Base-by-base conservation (phyloP, 768 basidiomycete species). In the Punctularia strigosozonata region DNA sequence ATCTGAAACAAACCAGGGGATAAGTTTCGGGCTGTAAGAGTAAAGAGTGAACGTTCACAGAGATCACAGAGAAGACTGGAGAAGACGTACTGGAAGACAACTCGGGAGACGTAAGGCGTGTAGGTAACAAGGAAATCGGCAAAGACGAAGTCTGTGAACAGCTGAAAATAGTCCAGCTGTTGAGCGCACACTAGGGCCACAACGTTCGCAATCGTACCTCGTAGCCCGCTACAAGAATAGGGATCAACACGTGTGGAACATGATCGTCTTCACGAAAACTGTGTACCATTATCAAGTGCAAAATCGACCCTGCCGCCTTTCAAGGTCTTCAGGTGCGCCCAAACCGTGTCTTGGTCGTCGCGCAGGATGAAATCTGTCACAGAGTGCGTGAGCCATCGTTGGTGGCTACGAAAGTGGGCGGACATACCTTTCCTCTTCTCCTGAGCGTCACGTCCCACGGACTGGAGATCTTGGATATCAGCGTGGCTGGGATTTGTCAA, bases 1-100 rank as follows among this genome's bases (percentile, higher is more conserved):
- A 55, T 95, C 89, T 8, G 86, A 90, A 33, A 97, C 92, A 54
- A 98, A 99, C 91, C 94, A 99, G 0, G 92, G 92, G 37, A 97
- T 83, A 6, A 84, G 64, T 57, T 99, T 97, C 0, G 91, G 87
- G 61, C 91, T 94, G 43, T 33, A 37, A 32, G 26, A 34, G 20
- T 26, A 37, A 20, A 33, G 36, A n/a, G n/a, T n/a, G 32, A 28
- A 38, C 14, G 30, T 34, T 42, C 8, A 46, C n/a, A 13, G 18
- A 26, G 12, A 13, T 13, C 19, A 43, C 24, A 39, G 6, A 10
- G 41, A 2, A 25, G 19, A 31, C 3, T 40, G 26, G 20, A 36
- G 12, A 22, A 24, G 19, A 30, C 68, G 76, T 43, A 94, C 91
- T 99, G 94, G 61, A 97, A 95, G 40, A 88, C 76, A 20, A 92